Conservation (phyloP, 441 rosid genomes). For the Arabidopsis hybrid region DNA sequence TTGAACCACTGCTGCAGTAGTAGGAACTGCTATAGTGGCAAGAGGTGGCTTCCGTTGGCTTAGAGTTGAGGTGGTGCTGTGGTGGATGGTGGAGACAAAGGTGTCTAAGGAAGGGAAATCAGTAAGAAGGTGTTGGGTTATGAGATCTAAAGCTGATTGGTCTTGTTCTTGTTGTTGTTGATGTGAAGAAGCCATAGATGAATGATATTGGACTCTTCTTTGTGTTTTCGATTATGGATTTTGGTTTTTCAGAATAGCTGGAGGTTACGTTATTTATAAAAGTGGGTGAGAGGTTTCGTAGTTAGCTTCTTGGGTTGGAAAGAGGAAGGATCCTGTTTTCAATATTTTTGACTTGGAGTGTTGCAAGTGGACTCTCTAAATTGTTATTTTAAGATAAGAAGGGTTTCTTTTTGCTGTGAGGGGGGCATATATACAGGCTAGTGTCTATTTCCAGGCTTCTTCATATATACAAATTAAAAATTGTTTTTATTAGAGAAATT, state of each 20-base stretch:
- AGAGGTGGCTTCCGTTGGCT: constrained; percentile 68
- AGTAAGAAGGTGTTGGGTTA: constrained; percentile 63
- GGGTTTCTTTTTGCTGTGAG: not conserved
- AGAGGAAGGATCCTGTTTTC: constrained; percentile 38
- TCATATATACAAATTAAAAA: constrained; percentile 8
- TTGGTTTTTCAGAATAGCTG: not conserved
- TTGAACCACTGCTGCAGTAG: not conserved
- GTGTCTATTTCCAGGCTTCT: constrained; percentile 16
- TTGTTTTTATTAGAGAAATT: not conserved
- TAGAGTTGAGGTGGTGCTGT: constrained; percentile 46
- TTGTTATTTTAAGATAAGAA: constrained; percentile 13
- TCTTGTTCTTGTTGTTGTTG: constrained; percentile 40
- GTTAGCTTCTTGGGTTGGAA: constrained; percentile 32
- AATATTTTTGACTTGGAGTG: constrained; percentile 11
- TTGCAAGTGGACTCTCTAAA: constrained; percentile 31
- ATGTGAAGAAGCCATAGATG: constrained; percentile 27
- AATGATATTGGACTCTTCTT: not conserved
- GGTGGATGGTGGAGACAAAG: constrained; percentile 38
- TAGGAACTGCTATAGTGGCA: constrained; percentile 48
- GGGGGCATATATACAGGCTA: not conserved
- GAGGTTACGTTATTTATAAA: constrained; percentile 34
- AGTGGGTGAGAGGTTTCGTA: constrained; percentile 28
- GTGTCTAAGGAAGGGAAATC: constrained; percentile 55
- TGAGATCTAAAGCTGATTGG: constrained; percentile 57
- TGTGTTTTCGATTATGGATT: not conserved